phyloP scores from a whole-genome alignment of 441 rosid species.

The Aleurites moluccanus region DNA sequence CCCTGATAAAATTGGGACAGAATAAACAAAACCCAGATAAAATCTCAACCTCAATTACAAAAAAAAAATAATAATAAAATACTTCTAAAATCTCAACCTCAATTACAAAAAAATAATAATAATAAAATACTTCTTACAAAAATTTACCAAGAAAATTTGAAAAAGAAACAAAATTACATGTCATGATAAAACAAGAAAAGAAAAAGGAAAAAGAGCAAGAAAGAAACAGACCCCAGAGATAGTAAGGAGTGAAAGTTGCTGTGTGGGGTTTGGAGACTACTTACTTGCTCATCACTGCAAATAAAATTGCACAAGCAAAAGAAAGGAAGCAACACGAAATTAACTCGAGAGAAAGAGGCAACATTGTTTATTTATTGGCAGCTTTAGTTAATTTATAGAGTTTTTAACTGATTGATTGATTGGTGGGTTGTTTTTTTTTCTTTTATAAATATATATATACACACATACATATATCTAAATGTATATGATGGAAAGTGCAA shows the following conservation, averaged over 20 bases:
- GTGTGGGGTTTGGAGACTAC: conserved; percentile 22
- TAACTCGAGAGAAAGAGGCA: conserved; percentile 29
- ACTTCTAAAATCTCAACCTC: too few species aligned
- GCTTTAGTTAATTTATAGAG: conserved; percentile 26
- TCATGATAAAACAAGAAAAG: background rate
- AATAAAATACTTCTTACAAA: conserved; percentile 3
- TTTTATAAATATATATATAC: background rate
- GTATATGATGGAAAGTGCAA: conserved; percentile 31
- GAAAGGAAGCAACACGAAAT: conserved; percentile 25
- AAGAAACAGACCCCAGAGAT: conserved; percentile 22
- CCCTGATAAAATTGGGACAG: conserved; percentile 29
- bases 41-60: conserved; percentile 10
- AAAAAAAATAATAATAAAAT: too few species aligned
- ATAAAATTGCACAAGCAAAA: conserved; percentile 31
- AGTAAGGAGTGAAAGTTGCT: conserved; percentile 14
- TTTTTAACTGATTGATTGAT: conserved; percentile 23
- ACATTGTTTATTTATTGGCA: conserved; percentile 19
- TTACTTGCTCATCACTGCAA: conserved; percentile 42
- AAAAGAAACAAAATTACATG: background rate
- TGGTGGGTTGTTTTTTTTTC: background rate
- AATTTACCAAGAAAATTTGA: background rate
- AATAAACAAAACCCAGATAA: conserved; percentile 24
- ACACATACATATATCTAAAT: too few species aligned
- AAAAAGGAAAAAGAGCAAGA: background rate
- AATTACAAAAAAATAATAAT: too few species aligned